A percentile compares a stretch with the other conserved stretches of the same genome.
These are phyloP conservation scores for Starmerella bombi DNA, from an alignment of 805 yeast species.

Conservation along the genomic window DNA sequence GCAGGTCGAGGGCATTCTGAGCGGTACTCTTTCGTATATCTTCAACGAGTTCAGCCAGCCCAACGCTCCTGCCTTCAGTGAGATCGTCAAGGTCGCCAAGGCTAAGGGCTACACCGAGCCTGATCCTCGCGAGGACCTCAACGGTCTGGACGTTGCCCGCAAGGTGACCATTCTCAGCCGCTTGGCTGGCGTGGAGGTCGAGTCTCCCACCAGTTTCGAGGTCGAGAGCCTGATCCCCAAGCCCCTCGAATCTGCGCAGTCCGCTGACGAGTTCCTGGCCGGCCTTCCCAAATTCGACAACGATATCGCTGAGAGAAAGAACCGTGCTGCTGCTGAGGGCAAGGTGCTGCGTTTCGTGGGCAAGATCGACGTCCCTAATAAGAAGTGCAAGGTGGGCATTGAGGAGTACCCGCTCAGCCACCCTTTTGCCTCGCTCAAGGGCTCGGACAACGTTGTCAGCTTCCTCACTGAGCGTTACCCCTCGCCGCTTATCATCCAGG, in stretches of 20 bases:
- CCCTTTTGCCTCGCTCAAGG: constrained; percentile 91
- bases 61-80: constrained; percentile 64
- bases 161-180: constrained; percentile 94
- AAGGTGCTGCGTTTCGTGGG: constrained; percentile 93
- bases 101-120: constrained; percentile 94
- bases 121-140: constrained; percentile 97
- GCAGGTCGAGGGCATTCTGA: constrained; percentile 88
- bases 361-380: constrained; percentile 54
- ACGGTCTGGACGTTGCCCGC: constrained; percentile 97
- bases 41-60: constrained; percentile 79
- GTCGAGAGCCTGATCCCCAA: constrained; percentile 88
- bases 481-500: constrained; percentile 89
- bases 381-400: constrained; percentile 59
- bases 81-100: constrained; percentile 79
- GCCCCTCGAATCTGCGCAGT: constrained; percentile 45
- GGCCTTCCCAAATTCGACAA: constrained; percentile 73
- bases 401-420: constrained; percentile 77
- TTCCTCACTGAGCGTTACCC: constrained; percentile 84
- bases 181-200: constrained; percentile 72
- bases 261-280: constrained; percentile 66
- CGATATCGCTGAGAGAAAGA: constrained; percentile 63
- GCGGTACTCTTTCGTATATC: constrained; percentile 90
- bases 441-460: constrained; percentile 90
- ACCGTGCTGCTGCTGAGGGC: constrained; percentile 65
- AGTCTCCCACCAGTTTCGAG: constrained; percentile 83